These are phyloP conservation scores for Acrocalymma vagum DNA, from an alignment of 2,329 filamentous ascomycete species.

Conservation along the genomic window DNA sequence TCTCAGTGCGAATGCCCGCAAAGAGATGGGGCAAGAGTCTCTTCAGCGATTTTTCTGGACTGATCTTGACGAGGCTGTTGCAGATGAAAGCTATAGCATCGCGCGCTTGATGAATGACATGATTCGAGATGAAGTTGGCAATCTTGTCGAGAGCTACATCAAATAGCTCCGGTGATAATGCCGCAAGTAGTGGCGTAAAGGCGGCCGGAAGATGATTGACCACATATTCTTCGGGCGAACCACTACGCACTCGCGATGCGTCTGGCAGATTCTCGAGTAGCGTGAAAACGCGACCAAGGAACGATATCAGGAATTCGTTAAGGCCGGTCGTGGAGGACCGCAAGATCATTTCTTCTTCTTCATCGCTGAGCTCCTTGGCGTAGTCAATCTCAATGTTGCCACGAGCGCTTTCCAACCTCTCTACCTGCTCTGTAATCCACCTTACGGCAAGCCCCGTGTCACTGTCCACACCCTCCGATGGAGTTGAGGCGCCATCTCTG, in stretches of 20 bases:
- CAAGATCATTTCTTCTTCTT: conserved; percentile 86
- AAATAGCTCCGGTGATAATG: conserved; percentile 90
- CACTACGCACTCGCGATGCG: conserved; percentile 83
- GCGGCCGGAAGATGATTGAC: conserved; percentile 95
- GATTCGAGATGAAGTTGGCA: conserved; percentile 86
- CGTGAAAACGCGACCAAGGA: conserved; percentile 94
- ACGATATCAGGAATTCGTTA: conserved; percentile 88
- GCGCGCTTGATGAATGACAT: conserved; percentile 95
- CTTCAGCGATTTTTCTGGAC: conserved; percentile 91
- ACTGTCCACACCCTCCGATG: conserved; percentile 43
- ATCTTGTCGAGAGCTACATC: conserved; percentile 93
- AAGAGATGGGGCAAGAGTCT: conserved; percentile 90
- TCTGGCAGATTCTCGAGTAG: conserved; percentile 95
- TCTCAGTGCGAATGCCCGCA: conserved; percentile 92
- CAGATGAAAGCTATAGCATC: conserved; percentile 99
- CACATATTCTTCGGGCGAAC: conserved; percentile 94
- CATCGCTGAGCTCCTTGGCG: conserved; percentile 78
- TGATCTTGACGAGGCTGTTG: conserved; percentile 94
- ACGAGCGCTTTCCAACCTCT: conserved; percentile 88
- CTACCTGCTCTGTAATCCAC: conserved; percentile 95
- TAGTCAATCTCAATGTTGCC: conserved; percentile 89
- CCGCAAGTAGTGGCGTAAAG: conserved; percentile 87
- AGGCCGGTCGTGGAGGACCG: conserved; percentile 95
- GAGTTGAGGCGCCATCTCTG: conserved; percentile 38
- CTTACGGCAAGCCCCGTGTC: conserved; percentile 75